Evolutionary conservation across 345 rosid species (phyloP), one percentile per base, ranked within the genome.

Genomic region (Eutrema yunnanense): DNA sequence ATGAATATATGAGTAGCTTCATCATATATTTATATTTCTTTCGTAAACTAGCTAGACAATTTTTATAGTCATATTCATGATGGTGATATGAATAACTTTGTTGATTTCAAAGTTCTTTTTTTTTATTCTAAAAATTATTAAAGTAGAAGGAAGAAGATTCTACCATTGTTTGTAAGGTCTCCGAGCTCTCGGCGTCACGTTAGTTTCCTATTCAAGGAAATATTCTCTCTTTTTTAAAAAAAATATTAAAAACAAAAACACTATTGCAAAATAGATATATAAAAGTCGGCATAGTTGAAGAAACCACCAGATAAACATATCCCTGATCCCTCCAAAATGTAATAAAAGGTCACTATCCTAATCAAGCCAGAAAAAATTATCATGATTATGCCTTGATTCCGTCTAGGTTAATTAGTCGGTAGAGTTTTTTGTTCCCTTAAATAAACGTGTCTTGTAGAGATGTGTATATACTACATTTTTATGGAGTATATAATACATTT

Each of bases 151-250:
- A 72, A 58, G 72, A 71, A 71, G 68, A 77, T 65, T 65, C 76
- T 49, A 57, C 53, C 5, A 77, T 65, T 66, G 58, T 64, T 65
- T 69, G 70, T 69, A 75, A 69, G 79, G 69, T 54, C 79, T 69
- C 79, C 79, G 1, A 75, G 79, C 73, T 77, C 76, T 72, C 38
- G 67, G 80, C 62, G 32, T 77, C 75, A 71, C 61, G 55, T 71
- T 71, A 58, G 26, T 50, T 71, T 76, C 49, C 49, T 71, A 77
- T 64, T 58, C 62, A 63, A 69, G 66, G 53, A 71, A 76, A 76
- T 48, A 72, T 75, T 53, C 73, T 19, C 8, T 53, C 1, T 11
- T 12, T 49, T 47, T 33, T 1, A 2, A n/a, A n/a, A n/a, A n/a
- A n/a, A n/a, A 30, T 11, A 9, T 19, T 1, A 9, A 9, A 19